A percentile compares a stretch with the other conserved stretches of the same genome.
These are phyloP conservation scores for Scleroderma citrinum DNA, from an alignment of 768 basidiomycete species.

Conservation along the genomic window DNA sequence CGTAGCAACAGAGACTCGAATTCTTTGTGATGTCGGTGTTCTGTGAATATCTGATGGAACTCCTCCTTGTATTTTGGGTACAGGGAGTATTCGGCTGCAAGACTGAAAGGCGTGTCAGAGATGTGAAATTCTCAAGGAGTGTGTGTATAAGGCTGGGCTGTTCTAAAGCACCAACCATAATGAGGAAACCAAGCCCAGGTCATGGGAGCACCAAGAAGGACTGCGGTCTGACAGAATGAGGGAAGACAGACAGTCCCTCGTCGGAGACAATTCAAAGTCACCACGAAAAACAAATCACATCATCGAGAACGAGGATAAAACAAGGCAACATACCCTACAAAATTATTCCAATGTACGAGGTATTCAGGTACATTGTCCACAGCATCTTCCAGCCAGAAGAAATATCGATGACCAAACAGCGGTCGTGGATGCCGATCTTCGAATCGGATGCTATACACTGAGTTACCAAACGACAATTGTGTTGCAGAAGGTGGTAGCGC, in stretches of 20 bases:
- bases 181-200: neutral
- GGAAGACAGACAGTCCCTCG: no score
- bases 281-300: neutral
- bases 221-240: no score
- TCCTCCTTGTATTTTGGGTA: constrained; percentile 73
- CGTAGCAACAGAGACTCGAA: constrained; percentile 77
- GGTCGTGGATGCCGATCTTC: constrained; percentile 58
- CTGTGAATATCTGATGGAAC: constrained; percentile 84
- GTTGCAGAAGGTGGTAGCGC: constrained; percentile 56
- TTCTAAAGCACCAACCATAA: neutral
- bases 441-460: constrained; percentile 85
- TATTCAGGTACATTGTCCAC: constrained; percentile 98
- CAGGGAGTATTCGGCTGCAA: constrained; percentile 80
- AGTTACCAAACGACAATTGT: constrained; percentile 84
- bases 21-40: constrained; percentile 74
- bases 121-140: neutral
- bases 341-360: constrained; percentile 92
- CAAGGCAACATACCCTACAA: constrained; percentile 57
- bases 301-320: neutral
- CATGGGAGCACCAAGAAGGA: neutral
- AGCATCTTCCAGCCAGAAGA: constrained; percentile 90
- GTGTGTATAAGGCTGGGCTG: no score
- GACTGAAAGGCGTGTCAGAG: constrained; percentile 37
- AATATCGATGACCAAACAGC: constrained; percentile 87
- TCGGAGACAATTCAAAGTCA: neutral